Evolutionary conservation across 2,329 filamentous ascomycete species (phyloP).

Genomic region (Tolypocladium ovalisporum): DNA sequence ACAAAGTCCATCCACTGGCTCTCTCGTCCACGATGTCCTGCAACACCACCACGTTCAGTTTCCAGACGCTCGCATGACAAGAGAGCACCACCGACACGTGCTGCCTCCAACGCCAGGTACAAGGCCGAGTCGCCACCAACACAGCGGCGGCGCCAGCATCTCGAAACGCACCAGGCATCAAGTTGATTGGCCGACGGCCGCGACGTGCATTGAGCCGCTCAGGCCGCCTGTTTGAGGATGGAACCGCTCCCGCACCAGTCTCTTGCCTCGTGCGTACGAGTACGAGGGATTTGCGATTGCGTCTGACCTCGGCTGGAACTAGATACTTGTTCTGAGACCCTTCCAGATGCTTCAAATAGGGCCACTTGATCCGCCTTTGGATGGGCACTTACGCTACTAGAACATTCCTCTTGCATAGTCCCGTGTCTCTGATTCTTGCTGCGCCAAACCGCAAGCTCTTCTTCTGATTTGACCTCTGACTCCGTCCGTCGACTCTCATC

Average conservation of each 20-base stretch:
- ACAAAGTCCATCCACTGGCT: too few species aligned
- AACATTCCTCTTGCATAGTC: neutral
- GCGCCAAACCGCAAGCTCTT: neutral
- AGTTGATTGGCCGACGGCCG: neutral
- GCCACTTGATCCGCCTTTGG: neutral
- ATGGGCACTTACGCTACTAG: neutral
- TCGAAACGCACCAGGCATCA: neutral
- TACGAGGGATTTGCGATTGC: neutral
- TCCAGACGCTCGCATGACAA: neutral
- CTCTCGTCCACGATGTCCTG: neutral
- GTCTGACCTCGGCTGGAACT: neutral
- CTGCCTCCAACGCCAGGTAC: too few species aligned
- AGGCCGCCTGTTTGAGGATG: neutral
- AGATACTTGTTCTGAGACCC: neutral
- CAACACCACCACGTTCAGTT: neutral
- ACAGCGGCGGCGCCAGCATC: neutral
- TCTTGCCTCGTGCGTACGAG: neutral
- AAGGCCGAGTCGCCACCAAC: too few species aligned
- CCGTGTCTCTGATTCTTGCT: neutral
- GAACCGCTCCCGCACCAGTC: neutral
- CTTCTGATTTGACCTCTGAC: neutral
- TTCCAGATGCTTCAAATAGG: neutral
- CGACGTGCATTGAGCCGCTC: neutral
- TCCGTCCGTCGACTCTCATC: neutral
- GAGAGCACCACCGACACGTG: too few species aligned